A percentile compares a stretch with the other conserved stretches of the same genome.
Evolutionary conservation across 345 rosid species (phyloP).

Genomic region (Firmiana major): DNA sequence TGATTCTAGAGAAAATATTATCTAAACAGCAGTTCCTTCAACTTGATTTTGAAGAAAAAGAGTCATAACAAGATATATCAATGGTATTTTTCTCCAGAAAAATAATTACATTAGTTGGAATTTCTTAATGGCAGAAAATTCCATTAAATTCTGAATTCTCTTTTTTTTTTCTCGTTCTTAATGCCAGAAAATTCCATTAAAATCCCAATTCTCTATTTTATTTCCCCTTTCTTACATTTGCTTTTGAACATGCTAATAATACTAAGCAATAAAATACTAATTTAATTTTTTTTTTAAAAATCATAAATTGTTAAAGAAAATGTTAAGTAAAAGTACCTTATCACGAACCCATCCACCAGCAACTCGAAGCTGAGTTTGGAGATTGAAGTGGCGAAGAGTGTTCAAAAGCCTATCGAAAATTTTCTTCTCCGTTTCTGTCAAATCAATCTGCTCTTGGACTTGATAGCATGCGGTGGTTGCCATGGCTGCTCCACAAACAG

Average conservation of each 20-base stretch:
- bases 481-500: slow-evolving; percentile 30
- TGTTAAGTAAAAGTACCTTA: slow-evolving; percentile 43
- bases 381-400: slow-evolving; percentile 60
- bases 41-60: neutral
- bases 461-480: slow-evolving; percentile 24
- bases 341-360: slow-evolving; percentile 99
- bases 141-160: neutral
- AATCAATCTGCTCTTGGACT: slow-evolving; percentile 57
- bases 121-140: neutral
- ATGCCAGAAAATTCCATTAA: neutral
- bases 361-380: slow-evolving; percentile 77
- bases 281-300: neutral
- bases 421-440: slow-evolving; percentile 53
- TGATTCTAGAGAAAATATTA: neutral
- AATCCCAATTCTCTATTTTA: neutral
- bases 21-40: neutral
- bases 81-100: neutral
- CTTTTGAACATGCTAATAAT: neutral
- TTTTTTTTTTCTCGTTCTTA: neutral
- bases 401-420: slow-evolving; percentile 70
- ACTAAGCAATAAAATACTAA: neutral
- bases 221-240: neutral
- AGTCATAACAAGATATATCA: neutral
- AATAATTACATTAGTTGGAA: neutral
- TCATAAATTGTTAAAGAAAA: neutral